Evolutionary conservation across 176 grass and related monocot species (phyloP).

Genomic region (Oryza longistaminata): DNA sequence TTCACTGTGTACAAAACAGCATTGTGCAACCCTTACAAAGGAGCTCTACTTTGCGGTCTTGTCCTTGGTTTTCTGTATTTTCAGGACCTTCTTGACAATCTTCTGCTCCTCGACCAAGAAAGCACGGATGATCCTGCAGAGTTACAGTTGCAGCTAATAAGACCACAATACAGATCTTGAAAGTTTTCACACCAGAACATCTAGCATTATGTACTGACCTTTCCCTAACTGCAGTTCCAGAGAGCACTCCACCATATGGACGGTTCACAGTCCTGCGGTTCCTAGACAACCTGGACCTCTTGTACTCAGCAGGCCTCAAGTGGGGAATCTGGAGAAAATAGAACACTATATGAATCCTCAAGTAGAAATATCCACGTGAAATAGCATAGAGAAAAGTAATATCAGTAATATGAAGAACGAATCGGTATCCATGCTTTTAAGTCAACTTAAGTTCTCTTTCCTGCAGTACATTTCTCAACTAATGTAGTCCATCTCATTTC

Average conservation of each 20-base stretch:
- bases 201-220: constrained; percentile 34
- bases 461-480: background rate
- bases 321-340: constrained; percentile 51
- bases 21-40: constrained; percentile 11
- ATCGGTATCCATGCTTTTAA: background rate
- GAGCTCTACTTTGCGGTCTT: constrained; percentile 60
- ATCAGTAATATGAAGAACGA: background rate
- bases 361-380: background rate
- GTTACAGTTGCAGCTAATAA: background rate
- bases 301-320: constrained; percentile 67
- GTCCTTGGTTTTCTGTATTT: constrained; percentile 86
- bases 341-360: background rate
- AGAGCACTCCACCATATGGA: constrained; percentile 64
- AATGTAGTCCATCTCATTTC: too few relatives aligned
- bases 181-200: background rate
- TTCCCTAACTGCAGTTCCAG: constrained; percentile 62
- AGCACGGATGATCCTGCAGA: constrained; percentile 71
- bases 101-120: constrained; percentile 91
- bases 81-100: constrained; percentile 94
- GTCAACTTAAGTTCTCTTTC: background rate
- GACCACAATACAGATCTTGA: background rate
- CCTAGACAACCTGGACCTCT: constrained; percentile 66
- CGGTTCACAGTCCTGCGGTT: constrained; percentile 69
- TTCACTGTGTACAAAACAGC: constrained; percentile 45
- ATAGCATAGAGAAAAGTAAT: background rate